A percentile compares a stretch with the other conserved stretches of the same genome.
Evolutionary conservation across 2,329 filamentous ascomycete species (phyloP).

Genomic region (Colletotrichum karsti): DNA sequence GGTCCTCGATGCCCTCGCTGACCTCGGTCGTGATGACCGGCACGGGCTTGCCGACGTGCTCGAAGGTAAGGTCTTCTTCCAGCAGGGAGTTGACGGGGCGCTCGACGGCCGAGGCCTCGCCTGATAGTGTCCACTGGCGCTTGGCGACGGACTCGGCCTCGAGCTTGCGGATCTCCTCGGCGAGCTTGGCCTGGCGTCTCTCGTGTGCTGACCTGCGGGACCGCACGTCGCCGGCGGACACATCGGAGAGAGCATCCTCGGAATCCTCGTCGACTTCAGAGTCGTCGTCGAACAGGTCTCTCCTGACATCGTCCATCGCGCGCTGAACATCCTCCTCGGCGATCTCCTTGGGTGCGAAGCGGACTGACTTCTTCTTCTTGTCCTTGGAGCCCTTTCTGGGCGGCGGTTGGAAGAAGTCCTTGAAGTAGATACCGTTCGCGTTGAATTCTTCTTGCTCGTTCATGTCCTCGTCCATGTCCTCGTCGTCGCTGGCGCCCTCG

Average conservation of each 20-base stretch:
- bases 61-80: slow-evolving; percentile 95
- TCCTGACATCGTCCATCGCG: slow-evolving; percentile 86
- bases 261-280: slow-evolving; percentile 69
- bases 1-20: slow-evolving; percentile 88
- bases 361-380: slow-evolving; percentile 52
- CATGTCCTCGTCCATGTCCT: slow-evolving; percentile 64
- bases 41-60: slow-evolving; percentile 92
- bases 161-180: slow-evolving; percentile 89
- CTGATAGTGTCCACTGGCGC: slow-evolving; percentile 88
- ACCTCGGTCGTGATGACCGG: slow-evolving; percentile 93
- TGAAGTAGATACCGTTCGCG: slow-evolving; percentile 89
- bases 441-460: slow-evolving; percentile 67
- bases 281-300: slow-evolving; percentile 87
- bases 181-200: slow-evolving; percentile 83
- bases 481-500: slow-evolving; percentile 73
- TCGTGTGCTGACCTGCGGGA: slow-evolving; percentile 87
- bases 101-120: slow-evolving; percentile 85
- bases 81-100: slow-evolving; percentile 91
- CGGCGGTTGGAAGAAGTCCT: slow-evolving; percentile 92
- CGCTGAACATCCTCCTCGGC: slow-evolving; percentile 77
- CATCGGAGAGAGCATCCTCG: slow-evolving; percentile 70
- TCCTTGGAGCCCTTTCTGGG: slow-evolving; percentile 70
- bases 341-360: slow-evolving; percentile 52
- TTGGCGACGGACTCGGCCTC: slow-evolving; percentile 91
- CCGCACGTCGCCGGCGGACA: slow-evolving; percentile 74